Evolutionary conservation across 1,284 basidiomycete genomes (phyloP), one percentile per base, ranked within the genome.

Genomic region (Tilletia caries): DNA sequence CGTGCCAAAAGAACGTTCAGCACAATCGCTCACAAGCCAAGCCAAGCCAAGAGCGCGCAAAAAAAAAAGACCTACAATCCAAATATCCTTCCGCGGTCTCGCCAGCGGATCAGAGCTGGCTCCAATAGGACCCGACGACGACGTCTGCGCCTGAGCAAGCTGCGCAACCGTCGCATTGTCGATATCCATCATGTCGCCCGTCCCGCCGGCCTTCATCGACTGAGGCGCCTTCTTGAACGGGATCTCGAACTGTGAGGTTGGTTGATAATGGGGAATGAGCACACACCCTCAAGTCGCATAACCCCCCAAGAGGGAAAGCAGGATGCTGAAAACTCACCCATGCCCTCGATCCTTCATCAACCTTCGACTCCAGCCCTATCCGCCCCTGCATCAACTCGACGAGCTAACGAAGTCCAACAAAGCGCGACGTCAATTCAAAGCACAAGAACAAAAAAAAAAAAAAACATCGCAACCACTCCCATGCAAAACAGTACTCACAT

Each of bases 351-450:
- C 80, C 80, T 66, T 78, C 74, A 71, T 77, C 76, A 46, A 79
- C 78, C 6, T 79, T 74, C 44, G 78, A 79, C 62, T 80, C 75
- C 33, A 82, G 72, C 10, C 75, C 76, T 34, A 82, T 78, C 33
- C 75, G 71, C 2, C 80, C 80, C 66, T 74, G 72, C 79, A 79
- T 78, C 43, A 81, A 73, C 50, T 80, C 75, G 23, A 78, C 78
- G 12, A 80, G 71, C 58, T 62, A n/a, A 50, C 2, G 48, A 50
- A 8, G n/a, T 8, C n/a, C n/a, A 23, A 50, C 8, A 27, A n/a
- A 6, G 48, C 48, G 48, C 1, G 10, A 41, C 10, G 37, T 41
- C 37, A 6, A 6, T 41, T 41, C 37, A 10, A 5, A 5, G 13
- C 6, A 41, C 5, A 41, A 41, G 37, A 13, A 13, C 37, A 5